Conservation (phyloP, 2,329 filamentous ascomycete genomes). For the Fusarium hainanense region DNA sequence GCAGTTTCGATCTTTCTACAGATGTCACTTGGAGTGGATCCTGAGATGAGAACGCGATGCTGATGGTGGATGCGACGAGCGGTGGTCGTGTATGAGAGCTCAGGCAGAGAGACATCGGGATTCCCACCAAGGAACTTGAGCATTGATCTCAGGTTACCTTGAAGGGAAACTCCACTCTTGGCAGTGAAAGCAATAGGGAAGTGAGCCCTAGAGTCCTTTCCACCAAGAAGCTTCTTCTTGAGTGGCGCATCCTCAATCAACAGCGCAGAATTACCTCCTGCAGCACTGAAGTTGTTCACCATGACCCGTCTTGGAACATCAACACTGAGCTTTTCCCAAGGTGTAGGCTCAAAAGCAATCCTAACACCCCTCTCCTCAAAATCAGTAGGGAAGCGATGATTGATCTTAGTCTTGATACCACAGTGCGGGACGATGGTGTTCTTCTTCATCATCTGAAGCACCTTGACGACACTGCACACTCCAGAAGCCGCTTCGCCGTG, state of each 20-base stretch:
- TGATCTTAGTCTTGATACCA: slow-evolving; percentile 63
- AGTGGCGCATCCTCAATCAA: slow-evolving; percentile 67
- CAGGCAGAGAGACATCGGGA: slow-evolving; percentile 51
- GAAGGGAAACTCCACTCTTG: slow-evolving; percentile 17
- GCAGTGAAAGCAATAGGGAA: slow-evolving; percentile 25
- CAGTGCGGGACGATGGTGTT: slow-evolving; percentile 62
- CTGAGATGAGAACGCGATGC: slow-evolving; percentile 58
- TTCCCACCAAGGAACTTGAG: slow-evolving; percentile 40
- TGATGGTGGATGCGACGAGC: slow-evolving; percentile 47
- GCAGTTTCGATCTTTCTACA: slow-evolving; percentile 20
- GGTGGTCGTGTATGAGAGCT: slow-evolving; percentile 61
- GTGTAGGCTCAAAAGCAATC: slow-evolving; percentile 65
- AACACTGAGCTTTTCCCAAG: slow-evolving; percentile 54
- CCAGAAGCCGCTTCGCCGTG: slow-evolving; percentile 73
- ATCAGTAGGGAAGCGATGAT: slow-evolving; percentile 56
- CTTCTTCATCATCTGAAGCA: slow-evolving; percentile 61
- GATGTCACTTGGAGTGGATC: not conserved
- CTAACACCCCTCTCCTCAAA: slow-evolving; percentile 56
- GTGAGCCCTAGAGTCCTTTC: slow-evolving; percentile 52
- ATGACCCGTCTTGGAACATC: slow-evolving; percentile 60
- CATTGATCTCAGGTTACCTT: slow-evolving; percentile 22
- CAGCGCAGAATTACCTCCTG: slow-evolving; percentile 77
- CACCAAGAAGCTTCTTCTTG: slow-evolving; percentile 47
- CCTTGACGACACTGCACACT: slow-evolving; percentile 65
- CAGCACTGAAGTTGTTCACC: slow-evolving; percentile 77